Evolutionary conservation across 345 rosid genomes (phyloP), one percentile per base, ranked within the genome.

Genomic region (Leavenworthia alabamica): DNA sequence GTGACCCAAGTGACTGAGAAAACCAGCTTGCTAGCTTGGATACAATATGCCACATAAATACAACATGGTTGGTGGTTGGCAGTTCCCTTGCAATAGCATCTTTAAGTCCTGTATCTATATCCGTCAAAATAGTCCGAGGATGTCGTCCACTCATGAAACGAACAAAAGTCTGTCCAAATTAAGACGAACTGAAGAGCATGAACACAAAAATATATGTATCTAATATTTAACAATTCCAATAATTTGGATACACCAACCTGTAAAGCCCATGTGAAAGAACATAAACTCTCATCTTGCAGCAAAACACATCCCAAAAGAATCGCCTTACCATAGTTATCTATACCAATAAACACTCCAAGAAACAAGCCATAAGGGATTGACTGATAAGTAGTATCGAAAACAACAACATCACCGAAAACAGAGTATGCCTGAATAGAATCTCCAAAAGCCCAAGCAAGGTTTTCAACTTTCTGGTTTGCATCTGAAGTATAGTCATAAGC

Each of bases 11-110:
- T 3, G 62, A 56, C 49, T 49, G 68, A 44, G 89, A 80, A 64
- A 89, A 92, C 98, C 98, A 92, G 77, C 96, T 86, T 4, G 86
- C 77, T 71, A 92, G 71, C 78, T 83, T 92, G 64, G 95, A 85
- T 19, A 78, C 68, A 39, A 92, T 56, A 58, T 83, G 84, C 83
- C 86, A 82, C 75, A 78, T 81, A 51, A 79, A 80, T 64, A 86
- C 70, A 44, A 83, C 79, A 54, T 89, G 96, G 64, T 77, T 83
- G 8, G 95, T 81, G 65, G 82, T 80, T 16, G 96, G 90, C 66
- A 86, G 67, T 76, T 86, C 98, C 74, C 86, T 85, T 47, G 79
- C 79, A 49, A 89, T 71, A 59, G 85, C 90, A 48, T 92, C 95
- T 74, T 83, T 81, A 64, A 92, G 81, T 72, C 85, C 83, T 17